Evolutionary conservation across 1,284 basidiomycete species (phyloP).

Genomic region (Inonotus hispidus): DNA sequence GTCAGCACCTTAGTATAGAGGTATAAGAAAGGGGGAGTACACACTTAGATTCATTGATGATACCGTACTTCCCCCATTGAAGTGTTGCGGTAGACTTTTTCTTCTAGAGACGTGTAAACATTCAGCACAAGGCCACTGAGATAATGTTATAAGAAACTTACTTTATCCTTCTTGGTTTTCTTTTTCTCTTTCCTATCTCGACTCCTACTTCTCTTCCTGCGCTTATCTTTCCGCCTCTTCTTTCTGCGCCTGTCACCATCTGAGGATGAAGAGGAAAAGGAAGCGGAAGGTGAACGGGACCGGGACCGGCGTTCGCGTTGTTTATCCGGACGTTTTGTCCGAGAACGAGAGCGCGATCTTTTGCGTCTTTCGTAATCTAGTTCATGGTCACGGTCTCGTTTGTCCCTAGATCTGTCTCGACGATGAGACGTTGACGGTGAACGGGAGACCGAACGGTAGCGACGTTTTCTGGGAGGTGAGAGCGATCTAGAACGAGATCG

Average conservation of each 20-base stretch:
- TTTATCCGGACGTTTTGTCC: not conserved
- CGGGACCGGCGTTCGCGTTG: slow-evolving; percentile 13
- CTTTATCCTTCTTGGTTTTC: slow-evolving; percentile 58
- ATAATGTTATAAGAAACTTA: slow-evolving; percentile 14
- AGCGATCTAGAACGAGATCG: slow-evolving; percentile 6
- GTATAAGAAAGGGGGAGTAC: slow-evolving; percentile 29
- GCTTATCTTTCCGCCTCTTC: slow-evolving; percentile 38
- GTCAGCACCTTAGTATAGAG: not conserved
- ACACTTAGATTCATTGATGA: slow-evolving; percentile 79
- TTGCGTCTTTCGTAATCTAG: slow-evolving; percentile 15
- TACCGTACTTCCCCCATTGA: slow-evolving; percentile 86
- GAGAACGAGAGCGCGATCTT: slow-evolving; percentile 28
- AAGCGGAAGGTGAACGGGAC: slow-evolving; percentile 18
- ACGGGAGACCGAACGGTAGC: slow-evolving; percentile 22
- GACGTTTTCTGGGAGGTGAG: slow-evolving; percentile 9
- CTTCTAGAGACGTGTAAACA: slow-evolving; percentile 28
- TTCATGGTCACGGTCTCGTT: slow-evolving; percentile 25
- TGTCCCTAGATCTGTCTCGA: slow-evolving; percentile 17
- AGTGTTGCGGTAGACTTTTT: slow-evolving; percentile 53
- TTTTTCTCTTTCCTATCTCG: slow-evolving; percentile 53
- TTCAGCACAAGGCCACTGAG: not conserved
- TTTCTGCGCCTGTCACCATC: slow-evolving; percentile 34
- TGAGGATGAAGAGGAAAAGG: slow-evolving; percentile 22
- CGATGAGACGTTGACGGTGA: slow-evolving; percentile 23
- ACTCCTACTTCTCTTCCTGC: slow-evolving; percentile 36